These are phyloP conservation scores for Phytophthora idaei DNA, from an alignment of 352 stramenopile species.

Conservation along the genomic window DNA sequence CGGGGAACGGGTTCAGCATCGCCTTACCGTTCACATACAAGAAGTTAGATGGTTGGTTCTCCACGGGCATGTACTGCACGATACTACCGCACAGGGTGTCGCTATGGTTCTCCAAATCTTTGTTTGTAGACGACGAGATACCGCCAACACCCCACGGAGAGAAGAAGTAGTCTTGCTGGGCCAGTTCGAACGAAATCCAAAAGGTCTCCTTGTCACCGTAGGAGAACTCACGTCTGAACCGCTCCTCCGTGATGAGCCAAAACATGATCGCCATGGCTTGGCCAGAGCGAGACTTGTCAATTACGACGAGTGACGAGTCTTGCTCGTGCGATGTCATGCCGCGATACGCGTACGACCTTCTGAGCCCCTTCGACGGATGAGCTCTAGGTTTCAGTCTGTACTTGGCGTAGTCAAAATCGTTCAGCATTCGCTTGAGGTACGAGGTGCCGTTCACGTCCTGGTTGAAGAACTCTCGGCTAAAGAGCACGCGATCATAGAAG, in stretches of 20 bases:
- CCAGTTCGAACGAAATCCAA: slow-evolving; percentile 70
- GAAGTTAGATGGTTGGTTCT: slow-evolving; percentile 37
- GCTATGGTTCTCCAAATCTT: slow-evolving; percentile 52
- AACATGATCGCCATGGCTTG: slow-evolving; percentile 60
- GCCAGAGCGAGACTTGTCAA: slow-evolving; percentile 56
- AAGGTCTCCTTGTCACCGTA: slow-evolving; percentile 77
- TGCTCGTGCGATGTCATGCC: slow-evolving; percentile 57
- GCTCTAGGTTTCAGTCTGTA: slow-evolving; percentile 33
- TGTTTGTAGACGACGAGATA: slow-evolving; percentile 49
- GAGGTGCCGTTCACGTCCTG: slow-evolving; percentile 31
- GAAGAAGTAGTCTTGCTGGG: slow-evolving; percentile 55
- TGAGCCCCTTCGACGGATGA: slow-evolving; percentile 33
- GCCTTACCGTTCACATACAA: slow-evolving; percentile 67
- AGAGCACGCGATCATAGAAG: slow-evolving; percentile 70
- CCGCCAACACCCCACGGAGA: slow-evolving; percentile 61
- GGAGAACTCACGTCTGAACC: slow-evolving; percentile 56
- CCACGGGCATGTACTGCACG: slow-evolving; percentile 57
- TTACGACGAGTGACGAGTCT: slow-evolving; percentile 66
- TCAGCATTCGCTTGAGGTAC: slow-evolving; percentile 48
- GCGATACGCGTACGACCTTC: slow-evolving; percentile 46
- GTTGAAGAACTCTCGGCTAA: slow-evolving; percentile 54
- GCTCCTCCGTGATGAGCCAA: slow-evolving; percentile 61
- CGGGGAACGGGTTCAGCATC: slow-evolving; percentile 54
- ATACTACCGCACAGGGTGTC: slow-evolving; percentile 70
- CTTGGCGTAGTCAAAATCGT: slow-evolving; percentile 56